A percentile compares a stretch with the other conserved stretches of the same genome.
These are phyloP conservation scores for Tuber indicum DNA, from an alignment of 495 filamentous ascomycete genomes.

Conservation along the genomic window DNA sequence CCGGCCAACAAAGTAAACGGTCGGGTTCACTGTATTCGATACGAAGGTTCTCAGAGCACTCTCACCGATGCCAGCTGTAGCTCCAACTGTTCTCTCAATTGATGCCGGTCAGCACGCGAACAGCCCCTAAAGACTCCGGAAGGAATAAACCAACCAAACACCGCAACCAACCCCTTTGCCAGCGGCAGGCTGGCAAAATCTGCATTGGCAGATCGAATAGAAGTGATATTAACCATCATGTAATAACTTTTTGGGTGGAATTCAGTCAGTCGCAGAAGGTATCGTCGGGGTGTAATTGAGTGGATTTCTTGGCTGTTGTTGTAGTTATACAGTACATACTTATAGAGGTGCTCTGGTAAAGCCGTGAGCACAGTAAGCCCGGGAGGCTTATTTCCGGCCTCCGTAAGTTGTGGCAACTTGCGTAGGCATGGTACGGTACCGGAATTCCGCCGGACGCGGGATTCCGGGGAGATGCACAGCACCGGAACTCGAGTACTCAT, in stretches of 20 bases:
- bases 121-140: neutral
- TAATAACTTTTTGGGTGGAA: neutral
- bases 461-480: neutral
- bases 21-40: conserved; percentile 47
- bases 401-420: neutral
- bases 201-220: conserved; percentile 27
- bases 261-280: neutral
- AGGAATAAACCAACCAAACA: conserved; percentile 19
- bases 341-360: neutral
- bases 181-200: conserved; percentile 21
- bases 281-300: neutral
- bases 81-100: conserved; percentile 48
- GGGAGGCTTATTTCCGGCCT: neutral
- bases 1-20: conserved; percentile 49
- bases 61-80: conserved; percentile 59
- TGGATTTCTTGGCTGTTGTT: neutral
- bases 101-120: neutral
- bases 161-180: conserved; percentile 27
- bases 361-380: neutral
- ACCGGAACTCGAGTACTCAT: neutral
- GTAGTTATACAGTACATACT: neutral
- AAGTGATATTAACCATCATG: conserved; percentile 28
- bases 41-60: conserved; percentile 55
- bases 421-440: too few relatives aligned
- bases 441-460: neutral